Base-by-base conservation (phyloP, 2,329 filamentous ascomycete species). In the Ceratocystis alfenasii region DNA sequence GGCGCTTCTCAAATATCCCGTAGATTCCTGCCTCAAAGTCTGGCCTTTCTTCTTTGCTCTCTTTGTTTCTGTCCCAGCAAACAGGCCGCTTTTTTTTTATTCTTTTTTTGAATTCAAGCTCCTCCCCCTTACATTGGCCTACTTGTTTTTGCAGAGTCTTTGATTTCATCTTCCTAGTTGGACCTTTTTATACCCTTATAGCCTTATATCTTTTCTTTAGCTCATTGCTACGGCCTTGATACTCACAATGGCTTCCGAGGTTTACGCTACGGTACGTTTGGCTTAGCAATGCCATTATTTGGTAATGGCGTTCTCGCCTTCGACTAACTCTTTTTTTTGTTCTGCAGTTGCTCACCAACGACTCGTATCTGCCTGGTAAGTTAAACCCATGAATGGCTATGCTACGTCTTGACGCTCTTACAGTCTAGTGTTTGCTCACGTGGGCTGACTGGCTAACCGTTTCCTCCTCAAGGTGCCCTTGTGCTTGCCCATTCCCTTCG, bases 401-500 rank as follows among this genome's bases (percentile, higher is more conserved):
- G 3, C 36, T 41, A 15, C 12, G 30, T 33, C 17, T 25, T 41
- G 20, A 5, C n/a, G 6, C 12, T 8, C 12, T n/a, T 41, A n/a
- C 12, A 15, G 12, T 25, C 5, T 10, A 3, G 48, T 50, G 4
- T 10, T 20, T 22, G 48, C 46, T 22, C 46, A 22, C 22, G 7
- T 17, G 12, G 5, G 12, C 50, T 53, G 2, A 3, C 28, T 25
- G 12, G 17, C 28, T 60, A 15, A 25, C 30, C 12, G 20, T 41
- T 17, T 20, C 57, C 48, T 22, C 44, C n/a, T 7, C 28, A 15
- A 95, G 93, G 94, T 75, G 93, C 92, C 68, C 85, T 94, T 71
- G 92, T 99, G 60, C 85, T 99, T 69, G 92, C 91, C 68, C 92
- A 97, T 78, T 97, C 94, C 44, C 80, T 99, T 66, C 88, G 90